Conservation (phyloP, 2,329 filamentous ascomycete species). For the Fusarium torreyae region DNA sequence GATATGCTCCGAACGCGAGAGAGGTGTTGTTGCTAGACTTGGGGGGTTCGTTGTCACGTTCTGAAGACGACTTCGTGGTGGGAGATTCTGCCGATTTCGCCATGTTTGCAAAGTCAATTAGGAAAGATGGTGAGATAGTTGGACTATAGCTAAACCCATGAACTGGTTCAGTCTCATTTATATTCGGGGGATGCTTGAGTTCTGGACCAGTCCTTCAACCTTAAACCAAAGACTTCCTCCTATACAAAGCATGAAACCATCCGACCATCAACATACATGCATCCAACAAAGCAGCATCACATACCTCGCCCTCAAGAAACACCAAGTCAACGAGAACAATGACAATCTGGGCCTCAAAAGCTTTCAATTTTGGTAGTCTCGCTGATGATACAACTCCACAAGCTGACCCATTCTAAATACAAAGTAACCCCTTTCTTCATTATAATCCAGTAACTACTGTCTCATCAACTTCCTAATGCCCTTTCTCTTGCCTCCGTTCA, state of each 20-base stretch:
- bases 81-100: background rate
- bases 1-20: background rate
- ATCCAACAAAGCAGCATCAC: background rate
- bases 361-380: constrained; percentile 45
- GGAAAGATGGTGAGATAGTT: background rate
- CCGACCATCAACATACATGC: background rate
- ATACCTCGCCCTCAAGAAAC: background rate
- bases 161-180: background rate
- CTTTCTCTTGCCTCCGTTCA: constrained; percentile 25
- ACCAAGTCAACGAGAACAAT: constrained; percentile 1
- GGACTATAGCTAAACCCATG: background rate
- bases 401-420: constrained; percentile 36
- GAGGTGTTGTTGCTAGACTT: background rate
- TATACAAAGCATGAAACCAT: constrained; percentile 4
- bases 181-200: background rate
- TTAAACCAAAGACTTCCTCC: background rate
- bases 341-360: constrained; percentile 28
- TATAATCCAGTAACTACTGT: constrained; percentile 14
- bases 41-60: background rate
- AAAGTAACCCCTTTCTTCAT: constrained; percentile 26
- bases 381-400: constrained; percentile 44
- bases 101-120: background rate
- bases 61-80: background rate
- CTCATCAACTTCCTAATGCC: background rate
- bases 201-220: background rate